Base-by-base conservation (phyloP, 305 asterid species). In the Fraxinus dipetala region DNA sequence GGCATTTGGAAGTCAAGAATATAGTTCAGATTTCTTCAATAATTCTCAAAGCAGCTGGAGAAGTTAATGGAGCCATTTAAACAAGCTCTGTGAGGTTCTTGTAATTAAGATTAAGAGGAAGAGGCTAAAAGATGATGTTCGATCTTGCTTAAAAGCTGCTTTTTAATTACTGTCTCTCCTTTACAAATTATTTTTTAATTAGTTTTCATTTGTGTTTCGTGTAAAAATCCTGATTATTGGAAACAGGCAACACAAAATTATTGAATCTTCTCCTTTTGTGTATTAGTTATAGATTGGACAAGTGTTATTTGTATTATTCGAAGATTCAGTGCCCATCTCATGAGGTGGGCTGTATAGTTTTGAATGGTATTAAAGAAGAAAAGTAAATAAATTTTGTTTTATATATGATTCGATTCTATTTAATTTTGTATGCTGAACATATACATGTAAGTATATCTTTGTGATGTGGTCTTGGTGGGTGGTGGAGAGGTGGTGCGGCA, bases 1-100 rank as follows among this genome's bases (percentile, higher is more conserved):
- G 97, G 97, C 97, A 4, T 94, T 94, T 80, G 97, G 97, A 80
- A 94, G 97, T 81, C 97, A 93, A 89, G 95, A 92, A 2, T 88
- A 85, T 84, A 88, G 94, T 80, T 85, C 94, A 34, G 94, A 89
- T 70, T 86, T 83, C 82, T 80, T 79, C 36, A 87, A 86, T 82
- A 36, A 85, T 83, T 90, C 95, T 67, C 93, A 90, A 70, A 88
- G 77, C 87, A 89, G 94, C 87, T 87, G 91, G 94, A 90, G 81
- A 31, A 80, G 85, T 81, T 82, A 80, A 67, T 67, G 38, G 35
- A 13, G 36, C 74, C 38, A 28, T 4, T 28, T 1, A 67, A 67
- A 67, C 36, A 28, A 67, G 75, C 75, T 67, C 36, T 13, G 20
- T 4, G 75, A 30, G 38, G 36, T 67, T 67, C 20, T 67, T 16